Base-by-base conservation (phyloP, 305 asterid species). In the Andrographis paniculata region DNA sequence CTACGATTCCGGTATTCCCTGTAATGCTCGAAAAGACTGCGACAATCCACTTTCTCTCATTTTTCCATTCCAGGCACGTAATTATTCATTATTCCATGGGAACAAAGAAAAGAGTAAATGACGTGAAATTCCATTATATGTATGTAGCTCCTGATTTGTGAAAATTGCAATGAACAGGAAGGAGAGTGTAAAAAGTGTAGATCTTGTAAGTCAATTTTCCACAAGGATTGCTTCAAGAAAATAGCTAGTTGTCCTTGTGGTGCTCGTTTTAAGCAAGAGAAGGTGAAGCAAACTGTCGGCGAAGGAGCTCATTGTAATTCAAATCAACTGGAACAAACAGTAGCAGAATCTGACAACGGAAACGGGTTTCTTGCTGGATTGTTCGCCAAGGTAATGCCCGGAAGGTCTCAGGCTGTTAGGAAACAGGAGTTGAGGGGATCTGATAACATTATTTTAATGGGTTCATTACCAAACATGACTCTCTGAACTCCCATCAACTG, bases 31-130 rank as follows among this genome's bases (percentile, higher is more conserved):
- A 53, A 82, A 78, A 62, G 83, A 73, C 27, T 86, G 96, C 59
- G 60, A 71, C 60, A 78, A 80, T 64, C 92, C 88, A 18, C 76
- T 84, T 46, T 63, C 94, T 48, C 85, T 91, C 64, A 86, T 86
- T 56, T 91, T 91, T 28, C 95, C 96, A 63, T 91, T 91, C 73
- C 99, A 86, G 94, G 99, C 76, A 35, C 58, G 80, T 62, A 42
- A 12, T 43, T 33, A 50, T 56, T 58, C 44, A 10, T 48, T 58
- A 18, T 58, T 42, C 43, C 28, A 40, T 6, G 5, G 15, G 18
- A 19, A 14, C 1, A 22, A 14, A 21, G n/a, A 13, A 49, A 16
- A 12, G 1, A 20, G 35, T n/a, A n/a, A n/a, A n/a, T n/a, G n/a
- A n/a, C n/a, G n/a, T n/a, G n/a, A 37, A 37, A 50, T 27, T 37